These are phyloP conservation scores for Colletotrichum sp. DNA, from an alignment of 2,329 filamentous ascomycete species.

Conservation along the genomic window DNA sequence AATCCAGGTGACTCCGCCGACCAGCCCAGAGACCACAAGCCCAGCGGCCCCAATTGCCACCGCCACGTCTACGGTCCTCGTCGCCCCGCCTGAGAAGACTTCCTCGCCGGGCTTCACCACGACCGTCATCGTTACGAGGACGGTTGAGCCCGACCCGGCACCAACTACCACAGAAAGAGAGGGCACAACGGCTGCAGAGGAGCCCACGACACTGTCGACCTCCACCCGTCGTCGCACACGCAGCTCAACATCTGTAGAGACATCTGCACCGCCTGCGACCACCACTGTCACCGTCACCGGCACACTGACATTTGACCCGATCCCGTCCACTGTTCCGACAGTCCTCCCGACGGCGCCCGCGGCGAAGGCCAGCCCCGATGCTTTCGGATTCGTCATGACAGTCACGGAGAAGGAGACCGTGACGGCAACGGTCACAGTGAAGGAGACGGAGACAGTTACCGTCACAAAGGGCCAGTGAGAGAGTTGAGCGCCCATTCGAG, in stretches of 20 bases:
- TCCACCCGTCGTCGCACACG: neutral
- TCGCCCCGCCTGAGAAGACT: neutral
- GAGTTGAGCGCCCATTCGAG: neutral
- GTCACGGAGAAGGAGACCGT: conserved; percentile 33
- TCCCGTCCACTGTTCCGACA: neutral
- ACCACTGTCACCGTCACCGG: neutral
- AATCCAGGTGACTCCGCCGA: conserved; percentile 4
- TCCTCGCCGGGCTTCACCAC: neutral
- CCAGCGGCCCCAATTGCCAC: neutral
- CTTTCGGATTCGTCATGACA: conserved; percentile 32
- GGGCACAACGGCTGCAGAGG: neutral
- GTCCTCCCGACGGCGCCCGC: neutral
- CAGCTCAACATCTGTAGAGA: neutral
- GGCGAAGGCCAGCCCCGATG: neutral
- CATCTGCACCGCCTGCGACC: neutral
- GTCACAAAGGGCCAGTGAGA: conserved; percentile 7
- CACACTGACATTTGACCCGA: neutral
- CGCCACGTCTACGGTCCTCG: conserved; percentile 10
- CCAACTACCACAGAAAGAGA: neutral
- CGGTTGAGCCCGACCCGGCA: neutral
- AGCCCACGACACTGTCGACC: conserved; percentile 16
- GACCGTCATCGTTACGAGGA: conserved; percentile 13
- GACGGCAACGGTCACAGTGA: conserved; percentile 31
- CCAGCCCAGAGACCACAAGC: neutral
- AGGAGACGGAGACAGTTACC: conserved; percentile 20